phyloP scores from a whole-genome alignment of 768 basidiomycete species.

The Podaxis rugospora region DNA sequence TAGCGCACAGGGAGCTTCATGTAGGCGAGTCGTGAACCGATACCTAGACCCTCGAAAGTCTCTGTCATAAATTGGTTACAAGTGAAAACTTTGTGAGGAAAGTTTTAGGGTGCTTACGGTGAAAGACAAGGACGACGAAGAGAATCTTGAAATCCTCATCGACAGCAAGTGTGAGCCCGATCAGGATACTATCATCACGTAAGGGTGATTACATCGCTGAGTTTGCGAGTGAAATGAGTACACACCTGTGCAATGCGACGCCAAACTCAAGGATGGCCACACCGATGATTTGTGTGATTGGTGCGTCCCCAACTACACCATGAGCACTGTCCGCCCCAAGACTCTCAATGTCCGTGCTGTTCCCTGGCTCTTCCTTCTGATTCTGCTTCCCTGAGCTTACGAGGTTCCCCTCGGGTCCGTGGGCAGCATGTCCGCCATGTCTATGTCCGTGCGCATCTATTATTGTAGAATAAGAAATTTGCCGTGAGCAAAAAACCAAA shows the following conservation, averaged over 20 bases:
- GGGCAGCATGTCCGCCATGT: slow-evolving; percentile 55
- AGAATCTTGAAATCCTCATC: slow-evolving; percentile 73
- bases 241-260: slow-evolving; percentile 76
- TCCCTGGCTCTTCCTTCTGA: slow-evolving; percentile 13
- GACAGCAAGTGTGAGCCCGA: slow-evolving; percentile 93
- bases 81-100: background rate
- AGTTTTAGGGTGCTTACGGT: slow-evolving; percentile 57
- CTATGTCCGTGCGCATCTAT: slow-evolving; percentile 68
- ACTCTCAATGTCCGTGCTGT: slow-evolving; percentile 25
- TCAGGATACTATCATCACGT: slow-evolving; percentile 54
- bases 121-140: slow-evolving; percentile 89
- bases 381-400: slow-evolving; percentile 9
- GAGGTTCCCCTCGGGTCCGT: slow-evolving; percentile 55
- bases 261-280: slow-evolving; percentile 94
- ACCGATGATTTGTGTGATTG: slow-evolving; percentile 73
- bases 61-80: slow-evolving; percentile 37
- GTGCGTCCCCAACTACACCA: slow-evolving; percentile 32
- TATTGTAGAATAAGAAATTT: slow-evolving; percentile 2
- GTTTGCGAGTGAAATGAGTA: background rate
- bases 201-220: background rate
- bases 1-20: slow-evolving; percentile 57
- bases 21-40: slow-evolving; percentile 85
- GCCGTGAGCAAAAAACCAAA: background rate
- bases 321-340: slow-evolving; percentile 15
- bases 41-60: slow-evolving; percentile 90